Base-by-base conservation (phyloP, 441 rosid genomes). In the Mallotus repandus region DNA sequence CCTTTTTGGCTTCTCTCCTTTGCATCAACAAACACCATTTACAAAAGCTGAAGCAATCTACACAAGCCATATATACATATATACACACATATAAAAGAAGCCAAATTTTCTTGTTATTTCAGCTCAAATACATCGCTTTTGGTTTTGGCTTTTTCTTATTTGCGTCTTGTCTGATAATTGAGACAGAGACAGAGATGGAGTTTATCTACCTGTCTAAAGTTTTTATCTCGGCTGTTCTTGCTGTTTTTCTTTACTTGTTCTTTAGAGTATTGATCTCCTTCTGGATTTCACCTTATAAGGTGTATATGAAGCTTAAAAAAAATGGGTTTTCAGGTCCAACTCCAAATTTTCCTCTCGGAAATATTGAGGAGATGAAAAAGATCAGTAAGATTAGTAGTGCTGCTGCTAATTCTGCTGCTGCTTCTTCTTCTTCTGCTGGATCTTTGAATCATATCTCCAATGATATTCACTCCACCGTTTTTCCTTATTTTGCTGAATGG, bases 401-500 rank as follows among this genome's bases (percentile, higher is more conserved):
- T 41, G 0, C 62, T 19, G 12, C 32, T 29, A 29, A 29, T 29
- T 29, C 32, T 29, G 32, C 32, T 29, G 2, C 32, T 29, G 2
- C 3, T 29, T 29, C 3, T 29, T 29, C 68, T 54, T 48, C 68
- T 50, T 22, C 71, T 70, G 71, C 84, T 35, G 63, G 63, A 66
- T 35, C 78, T 71, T 74, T 79, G 56, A 19, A 29, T 29, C 32
- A 63, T 14, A 64, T 92, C 65, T 89, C 89, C 58, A 88, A 95
- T 75, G 91, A 95, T 77, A 91, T 95, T 72, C 98, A 95, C 79
- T 85, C 90, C 68, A 64, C 79, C 57, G 93, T 89, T 4, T 89
- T 91, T 80, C 98, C 98, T 61, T 88, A 87, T 83, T 95, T 91
- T 43, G 76, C 95, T 72, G 81, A 69, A 45, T 95, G 99, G 99